Base-by-base conservation (phyloP, 352 stramenopile genomes). In the Globisporangium okanoganense region DNA sequence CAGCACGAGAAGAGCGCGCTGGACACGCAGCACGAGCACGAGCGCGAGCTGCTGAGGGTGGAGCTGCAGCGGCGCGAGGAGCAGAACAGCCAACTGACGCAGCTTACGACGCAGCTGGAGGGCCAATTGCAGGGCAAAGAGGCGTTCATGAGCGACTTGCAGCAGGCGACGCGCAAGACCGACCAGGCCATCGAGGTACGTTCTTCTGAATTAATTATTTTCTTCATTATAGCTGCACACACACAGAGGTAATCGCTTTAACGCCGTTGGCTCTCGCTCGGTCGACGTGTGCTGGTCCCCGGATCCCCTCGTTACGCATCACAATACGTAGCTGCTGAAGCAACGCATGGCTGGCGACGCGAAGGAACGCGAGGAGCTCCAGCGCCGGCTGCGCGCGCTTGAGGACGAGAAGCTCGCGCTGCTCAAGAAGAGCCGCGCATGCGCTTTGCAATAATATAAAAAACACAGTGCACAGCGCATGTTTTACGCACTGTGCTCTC, bases 341-440 rank as follows among this genome's bases (percentile, higher is more conserved):
- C 69, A 79, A 33, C 73, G 70, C 5, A 69, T 80, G 47, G 58
- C 64, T 9, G 69, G 67, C 31, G 79, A 88, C 58, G 69, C 71
- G 3, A 74, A 75, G 35, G 79, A 87, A 48, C 75, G 76, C 44
- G 76, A 88, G 44, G 75, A 85, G 60, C 71, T 88, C 6, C 76
- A 87, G 55, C 64, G 68, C 24, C 67, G 79, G 43, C 45, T 88
- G 27, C 70, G 69, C 14, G 62, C 67, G 12, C 68, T 88, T 1
- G 76, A 87, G 49, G 79, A 85, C 41, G 76, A 86, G 54, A 88
- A 86, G 52, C 56, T 82, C 25, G 76, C 73, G 43, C 66, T 87
- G 44, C 69, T 84, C 25, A 69, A 65, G 48, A 88, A 86, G 66
- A 86, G 76, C 61, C 76, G 76, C 63, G 70, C 69, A 2, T 88